Percentiles rank a stretch among this genome's conserved stretches.
These are phyloP conservation scores for Aspergillus jensenii DNA, from an alignment of 2,329 filamentous ascomycete genomes.

Conservation along the genomic window DNA sequence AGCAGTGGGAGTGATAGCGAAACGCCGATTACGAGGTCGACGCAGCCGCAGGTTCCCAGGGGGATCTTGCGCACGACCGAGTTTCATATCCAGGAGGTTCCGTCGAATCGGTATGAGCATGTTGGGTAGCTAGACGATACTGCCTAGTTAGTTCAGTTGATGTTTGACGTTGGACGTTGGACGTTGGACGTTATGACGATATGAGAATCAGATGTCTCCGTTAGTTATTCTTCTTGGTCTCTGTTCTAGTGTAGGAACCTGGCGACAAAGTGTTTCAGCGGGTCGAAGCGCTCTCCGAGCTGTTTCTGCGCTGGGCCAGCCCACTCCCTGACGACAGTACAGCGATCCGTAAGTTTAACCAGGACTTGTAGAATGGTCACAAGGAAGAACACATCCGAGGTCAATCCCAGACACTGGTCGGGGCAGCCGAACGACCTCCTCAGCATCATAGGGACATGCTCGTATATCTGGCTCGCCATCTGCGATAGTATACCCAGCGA, in stretches of 20 bases:
- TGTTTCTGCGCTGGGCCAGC: too few species aligned
- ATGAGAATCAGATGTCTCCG: background rate
- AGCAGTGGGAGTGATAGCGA: background rate
- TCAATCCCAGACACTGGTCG: too few species aligned
- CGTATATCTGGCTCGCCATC: background rate
- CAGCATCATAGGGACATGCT: too few species aligned
- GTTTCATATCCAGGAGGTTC: background rate
- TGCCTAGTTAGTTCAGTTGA: background rate
- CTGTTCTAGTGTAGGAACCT: background rate
- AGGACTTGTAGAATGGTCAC: background rate
- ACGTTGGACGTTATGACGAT: background rate
- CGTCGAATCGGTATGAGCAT: background rate
- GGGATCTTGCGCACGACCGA: slow-evolving; percentile 5
- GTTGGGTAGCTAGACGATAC: background rate
- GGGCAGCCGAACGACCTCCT: too few species aligned
- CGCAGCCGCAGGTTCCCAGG: background rate
- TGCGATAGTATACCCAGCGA: background rate
- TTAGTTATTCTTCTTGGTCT: background rate
- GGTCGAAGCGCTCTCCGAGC: background rate
- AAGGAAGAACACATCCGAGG: background rate
- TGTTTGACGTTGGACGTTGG: too few species aligned
- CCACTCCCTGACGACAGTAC: background rate
- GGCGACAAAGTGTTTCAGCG: background rate
- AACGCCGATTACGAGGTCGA: background rate
- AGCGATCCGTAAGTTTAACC: background rate